Evolutionary conservation across 2,329 filamentous ascomycete species (phyloP), one percentile per base, ranked within the genome.

Genomic region (Pezicula neosporulosa): DNA sequence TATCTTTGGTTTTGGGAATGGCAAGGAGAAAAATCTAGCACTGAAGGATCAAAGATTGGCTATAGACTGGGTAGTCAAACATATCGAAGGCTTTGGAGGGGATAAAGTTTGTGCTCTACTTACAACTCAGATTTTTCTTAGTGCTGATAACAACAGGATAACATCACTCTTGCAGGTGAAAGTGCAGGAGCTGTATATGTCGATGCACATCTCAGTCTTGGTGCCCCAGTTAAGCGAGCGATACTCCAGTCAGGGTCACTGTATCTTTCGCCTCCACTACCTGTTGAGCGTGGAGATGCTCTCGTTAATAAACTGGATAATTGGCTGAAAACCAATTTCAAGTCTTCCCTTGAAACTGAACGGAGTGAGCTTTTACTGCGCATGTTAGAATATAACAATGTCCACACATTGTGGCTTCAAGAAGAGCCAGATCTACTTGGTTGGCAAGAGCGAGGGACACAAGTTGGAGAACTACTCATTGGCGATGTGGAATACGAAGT

Each of bases 171-270:
- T 2, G 67, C 67, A 1, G 74, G 74, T 4, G 73, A 77, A 53
- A 77, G 73, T 42, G 74, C 74, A 0, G 74, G 74, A 0, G 74
- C 70, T 3, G 64, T 76, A 1, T 75, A 75, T 21, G 66, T 63
- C 4, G 74, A 77, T 56, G 73, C 71, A 1, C 73, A 72, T 58
- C 37, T 71, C 13, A 63, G 68, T 18, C 62, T 63, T 1, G 66
- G 66, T 3, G 64, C 61, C 2, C 63, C 59, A 1, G 57, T 71
- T 0, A 65, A 60, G 28, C 64, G 69, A 41, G 68, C 62, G 4
- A 63, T 75, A 4, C 47, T 76, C 6, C 65, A 68, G 19, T 76
- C 73, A 0, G 74, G 74, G 5, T 69, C 71, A 3, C 55, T 77
- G 1, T 66, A 70, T 44, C 55, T 77, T 0, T 76, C 73, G 0